Conservation (phyloP, 306 rosid genomes). For the Morella rubra region DNA sequence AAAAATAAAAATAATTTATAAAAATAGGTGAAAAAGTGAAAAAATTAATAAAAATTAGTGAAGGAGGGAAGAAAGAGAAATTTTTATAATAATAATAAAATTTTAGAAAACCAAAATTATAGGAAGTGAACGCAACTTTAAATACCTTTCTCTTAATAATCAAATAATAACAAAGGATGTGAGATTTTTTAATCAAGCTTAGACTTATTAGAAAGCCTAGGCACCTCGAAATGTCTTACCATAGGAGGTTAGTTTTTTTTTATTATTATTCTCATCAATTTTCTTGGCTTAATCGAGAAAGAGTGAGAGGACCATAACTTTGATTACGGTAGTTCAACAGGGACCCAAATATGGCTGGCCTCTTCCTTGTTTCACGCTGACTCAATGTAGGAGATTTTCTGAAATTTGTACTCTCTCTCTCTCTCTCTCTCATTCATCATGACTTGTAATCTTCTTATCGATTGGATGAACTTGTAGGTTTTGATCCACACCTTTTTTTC, state of each 20-base stretch:
- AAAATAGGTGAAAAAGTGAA: too few relatives aligned
- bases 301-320: slow-evolving; percentile 17
- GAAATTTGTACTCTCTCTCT: not conserved
- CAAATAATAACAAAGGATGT: not conserved
- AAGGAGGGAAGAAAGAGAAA: too few relatives aligned
- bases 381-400: slow-evolving; percentile 21
- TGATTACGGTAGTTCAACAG: not conserved
- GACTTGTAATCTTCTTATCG: not conserved
- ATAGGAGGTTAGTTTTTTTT: too few relatives aligned
- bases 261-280: not conserved
- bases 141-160: too few relatives aligned
- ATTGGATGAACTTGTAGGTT: slow-evolving; percentile 12
- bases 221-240: too few relatives aligned
- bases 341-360: not conserved
- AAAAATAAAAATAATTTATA: too few relatives aligned
- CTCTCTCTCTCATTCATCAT: not conserved
- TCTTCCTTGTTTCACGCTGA: slow-evolving; percentile 16
- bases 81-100: too few relatives aligned
- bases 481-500: not conserved
- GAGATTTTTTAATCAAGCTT: too few relatives aligned
- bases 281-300: slow-evolving; percentile 25
- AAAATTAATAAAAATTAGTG: too few relatives aligned
- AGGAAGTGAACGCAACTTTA: too few relatives aligned
- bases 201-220: too few relatives aligned
- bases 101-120: too few relatives aligned